phyloP scores from a whole-genome alignment of 2,329 filamentous ascomycete genomes.

The Periconia macrospinosa region DNA sequence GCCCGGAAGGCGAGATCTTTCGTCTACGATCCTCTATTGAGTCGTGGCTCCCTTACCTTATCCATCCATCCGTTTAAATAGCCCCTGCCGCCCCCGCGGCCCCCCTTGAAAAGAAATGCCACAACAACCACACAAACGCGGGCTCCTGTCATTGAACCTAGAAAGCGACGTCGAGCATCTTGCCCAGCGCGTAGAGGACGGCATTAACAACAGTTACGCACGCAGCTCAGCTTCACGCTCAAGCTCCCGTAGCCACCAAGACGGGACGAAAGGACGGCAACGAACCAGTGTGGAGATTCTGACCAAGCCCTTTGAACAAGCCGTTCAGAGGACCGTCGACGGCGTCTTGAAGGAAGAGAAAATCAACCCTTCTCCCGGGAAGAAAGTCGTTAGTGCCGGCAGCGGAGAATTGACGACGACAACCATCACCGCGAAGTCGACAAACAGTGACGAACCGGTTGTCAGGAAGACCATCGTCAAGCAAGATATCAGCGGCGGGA shows the following conservation, averaged over 20 bases:
- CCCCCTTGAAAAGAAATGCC: neutral
- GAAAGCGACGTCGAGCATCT: slow-evolving; percentile 44
- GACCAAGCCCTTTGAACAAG: slow-evolving; percentile 41
- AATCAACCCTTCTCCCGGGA: neutral
- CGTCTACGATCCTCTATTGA: neutral
- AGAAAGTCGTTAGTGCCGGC: slow-evolving; percentile 20
- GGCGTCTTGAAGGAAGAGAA: slow-evolving; percentile 27
- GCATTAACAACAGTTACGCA: neutral
- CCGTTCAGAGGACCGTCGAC: slow-evolving; percentile 35
- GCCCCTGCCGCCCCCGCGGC: neutral
- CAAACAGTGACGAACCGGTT: slow-evolving; percentile 8
- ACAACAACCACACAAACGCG: slow-evolving; percentile 21
- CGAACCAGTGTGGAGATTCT: slow-evolving; percentile 40
- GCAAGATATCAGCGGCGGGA: slow-evolving; percentile 10
- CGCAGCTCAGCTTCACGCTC: neutral
- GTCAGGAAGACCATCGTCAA: slow-evolving; percentile 10
- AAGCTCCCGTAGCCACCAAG: slow-evolving; percentile 9
- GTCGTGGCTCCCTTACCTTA: neutral
- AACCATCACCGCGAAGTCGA: slow-evolving; percentile 7
- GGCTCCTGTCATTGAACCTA: slow-evolving; percentile 43
- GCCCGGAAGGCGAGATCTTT: neutral
- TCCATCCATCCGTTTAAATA: neutral
- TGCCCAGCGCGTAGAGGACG: slow-evolving; percentile 39
- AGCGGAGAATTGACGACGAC: slow-evolving; percentile 24
- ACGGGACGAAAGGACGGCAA: slow-evolving; percentile 37